Evolutionary conservation across 2,329 filamentous ascomycete species (phyloP), one percentile per base, ranked within the genome.

Genomic region (Chrysoporthe puriensis): DNA sequence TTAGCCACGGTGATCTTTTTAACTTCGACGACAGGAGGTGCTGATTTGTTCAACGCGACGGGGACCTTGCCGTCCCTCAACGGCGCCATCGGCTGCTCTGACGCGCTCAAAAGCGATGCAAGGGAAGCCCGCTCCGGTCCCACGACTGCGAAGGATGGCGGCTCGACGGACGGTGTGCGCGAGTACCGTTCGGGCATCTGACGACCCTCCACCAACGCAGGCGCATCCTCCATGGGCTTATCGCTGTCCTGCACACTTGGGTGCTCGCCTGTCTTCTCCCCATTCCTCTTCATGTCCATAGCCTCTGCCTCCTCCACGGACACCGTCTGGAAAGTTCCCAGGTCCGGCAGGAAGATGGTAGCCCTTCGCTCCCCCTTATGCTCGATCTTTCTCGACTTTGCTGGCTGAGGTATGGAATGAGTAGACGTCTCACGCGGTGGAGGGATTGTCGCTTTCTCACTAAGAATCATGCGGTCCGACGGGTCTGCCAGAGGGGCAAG

Each of bases 321-420:
- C 57, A 89, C 78, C 2, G 87, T 87, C 60, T 85, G 84, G 74
- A 90, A 90, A 65, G 88, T 86, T 60, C 88, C 90, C 73, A 90
- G 84, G 21, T 85, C 84, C 5, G 89, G 86, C 14, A 87, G 84
- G 72, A 90, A 86, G 64, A 89, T 83, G 13, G 77, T 74, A 69
- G 73, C 71, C 69, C 70, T 73, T 42, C 68, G 60, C 21, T 63
- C 60, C 50, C 73, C 71, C 60, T 73, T 74, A 26, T 73, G 69
- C 62, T 72, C 74, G 40, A 73, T 72, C 21, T 71, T 77, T 66
- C 75, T 81, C 72, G 72, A 80, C 74, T 66, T 76, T 64, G 76
- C 76, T 77, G 75, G 57, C 68, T 69, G 68, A 48, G 60, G 56
- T 58, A 78, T 73, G 76, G 70, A 58, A 64, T 66, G 62, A 72